A percentile compares a stretch with the other conserved stretches of the same genome.
Conservation (phyloP, 768 basidiomycete genomes). For the Lactifluus echinatus region DNA sequence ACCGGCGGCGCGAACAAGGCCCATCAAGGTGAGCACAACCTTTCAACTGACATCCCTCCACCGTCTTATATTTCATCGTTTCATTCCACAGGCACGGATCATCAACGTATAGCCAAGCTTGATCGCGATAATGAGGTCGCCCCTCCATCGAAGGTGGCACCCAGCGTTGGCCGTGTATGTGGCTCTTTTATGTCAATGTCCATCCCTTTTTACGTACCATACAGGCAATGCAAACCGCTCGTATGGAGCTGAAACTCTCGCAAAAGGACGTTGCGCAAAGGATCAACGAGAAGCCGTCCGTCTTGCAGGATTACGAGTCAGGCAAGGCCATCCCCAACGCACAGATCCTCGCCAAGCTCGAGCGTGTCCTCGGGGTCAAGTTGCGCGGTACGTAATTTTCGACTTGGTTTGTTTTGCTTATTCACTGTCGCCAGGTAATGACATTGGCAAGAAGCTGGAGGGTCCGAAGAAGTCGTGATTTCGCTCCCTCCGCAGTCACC, state of each 20-base stretch:
- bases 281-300: constrained; percentile 87
- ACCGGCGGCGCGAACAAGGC: constrained; percentile 66
- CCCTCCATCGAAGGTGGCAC: constrained; percentile 72
- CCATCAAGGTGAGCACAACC: constrained; percentile 43
- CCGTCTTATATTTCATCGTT: not conserved
- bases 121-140: constrained; percentile 95
- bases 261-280: constrained; percentile 92
- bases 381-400: constrained; percentile 60
- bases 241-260: constrained; percentile 67
- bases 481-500: constrained; percentile 33
- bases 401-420: too few species aligned
- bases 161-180: constrained; percentile 64
- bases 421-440: constrained; percentile 39
- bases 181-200: not conserved
- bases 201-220: not conserved
- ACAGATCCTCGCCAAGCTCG: constrained; percentile 83
- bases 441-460: constrained; percentile 85
- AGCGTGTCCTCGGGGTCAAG: constrained; percentile 78
- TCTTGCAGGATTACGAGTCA: constrained; percentile 84
- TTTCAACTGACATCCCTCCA: not conserved
- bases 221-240: constrained; percentile 75
- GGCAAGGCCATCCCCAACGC: constrained; percentile 81
- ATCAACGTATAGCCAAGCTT: constrained; percentile 88
- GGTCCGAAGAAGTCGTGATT: constrained; percentile 63
- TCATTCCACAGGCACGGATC: constrained; percentile 68